Evolutionary conservation across 2,329 filamentous ascomycete species (phyloP).

Genomic region (Cylindrodendrum hubeiense): DNA sequence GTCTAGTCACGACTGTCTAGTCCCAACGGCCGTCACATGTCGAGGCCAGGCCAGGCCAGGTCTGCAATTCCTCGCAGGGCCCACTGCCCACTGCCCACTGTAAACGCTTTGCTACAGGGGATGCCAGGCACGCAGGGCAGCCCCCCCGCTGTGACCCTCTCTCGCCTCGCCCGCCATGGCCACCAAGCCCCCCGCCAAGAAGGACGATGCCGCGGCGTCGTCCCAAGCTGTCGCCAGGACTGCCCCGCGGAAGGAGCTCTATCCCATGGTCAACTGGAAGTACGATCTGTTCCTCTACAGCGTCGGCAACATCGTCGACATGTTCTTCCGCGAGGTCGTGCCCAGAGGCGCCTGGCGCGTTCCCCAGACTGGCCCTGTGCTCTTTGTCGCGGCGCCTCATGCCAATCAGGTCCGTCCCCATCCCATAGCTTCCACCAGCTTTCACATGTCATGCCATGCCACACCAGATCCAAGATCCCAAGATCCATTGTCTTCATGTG

Average conservation of each 20-base stretch:
- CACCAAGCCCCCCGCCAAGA: slow-evolving; percentile 37
- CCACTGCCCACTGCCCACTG: too few relatives aligned
- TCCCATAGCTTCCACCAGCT: neutral
- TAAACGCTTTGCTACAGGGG: too few relatives aligned
- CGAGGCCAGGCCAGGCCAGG: too few relatives aligned
- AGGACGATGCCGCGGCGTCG: slow-evolving; percentile 39
- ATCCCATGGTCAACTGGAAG: slow-evolving; percentile 78
- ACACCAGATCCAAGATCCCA: neutral
- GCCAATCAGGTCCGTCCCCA: slow-evolving; percentile 82
- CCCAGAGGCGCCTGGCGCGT: slow-evolving; percentile 96
- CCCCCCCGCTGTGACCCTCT: neutral
- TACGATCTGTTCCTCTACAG: slow-evolving; percentile 84
- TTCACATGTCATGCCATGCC: slow-evolving; percentile 16
- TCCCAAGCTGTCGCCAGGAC: slow-evolving; percentile 38
- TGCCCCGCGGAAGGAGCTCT: slow-evolving; percentile 64
- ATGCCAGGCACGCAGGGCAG: too few relatives aligned
- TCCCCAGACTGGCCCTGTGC: slow-evolving; percentile 86
- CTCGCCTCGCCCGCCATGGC: slow-evolving; percentile 33
- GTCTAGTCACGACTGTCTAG: too few relatives aligned
- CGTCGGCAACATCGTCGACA: slow-evolving; percentile 87
- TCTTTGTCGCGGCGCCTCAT: slow-evolving; percentile 97
- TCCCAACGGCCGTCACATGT: too few relatives aligned
- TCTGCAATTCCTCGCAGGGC: too few relatives aligned
- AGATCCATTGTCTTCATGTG: slow-evolving; percentile 1
- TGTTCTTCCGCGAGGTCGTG: slow-evolving; percentile 98